Percentiles rank a stretch among this genome's conserved stretches.
These are phyloP conservation scores for Fusarium sp. DNA, from an alignment of 2,329 filamentous ascomycete genomes.

Conservation along the genomic window DNA sequence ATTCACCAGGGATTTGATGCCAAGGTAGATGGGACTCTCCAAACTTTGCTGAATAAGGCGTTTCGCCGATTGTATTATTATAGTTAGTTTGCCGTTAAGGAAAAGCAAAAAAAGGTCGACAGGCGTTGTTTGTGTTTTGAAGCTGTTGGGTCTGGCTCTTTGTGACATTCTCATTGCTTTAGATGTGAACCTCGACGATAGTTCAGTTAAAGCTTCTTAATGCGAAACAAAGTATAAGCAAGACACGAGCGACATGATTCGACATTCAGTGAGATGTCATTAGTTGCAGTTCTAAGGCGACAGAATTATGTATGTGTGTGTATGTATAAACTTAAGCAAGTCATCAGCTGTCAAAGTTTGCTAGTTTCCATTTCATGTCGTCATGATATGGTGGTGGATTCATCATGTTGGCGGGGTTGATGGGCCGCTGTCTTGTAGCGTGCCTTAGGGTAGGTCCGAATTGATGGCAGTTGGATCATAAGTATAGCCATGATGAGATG, in stretches of 20 bases:
- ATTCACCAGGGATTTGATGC: slow-evolving; percentile 31
- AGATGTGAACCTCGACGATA: not conserved
- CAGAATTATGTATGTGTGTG: too few species aligned
- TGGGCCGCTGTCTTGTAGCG: not conserved
- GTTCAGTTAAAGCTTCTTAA: slow-evolving; percentile 34
- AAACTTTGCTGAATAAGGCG: slow-evolving; percentile 25
- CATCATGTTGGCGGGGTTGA: slow-evolving; percentile 32
- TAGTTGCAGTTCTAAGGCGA: too few species aligned
- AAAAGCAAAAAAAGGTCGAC: slow-evolving; percentile 38
- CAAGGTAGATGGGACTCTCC: slow-evolving; percentile 40
- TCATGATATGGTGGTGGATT: slow-evolving; percentile 10
- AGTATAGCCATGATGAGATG: not conserved
- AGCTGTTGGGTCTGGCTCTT: too few species aligned
- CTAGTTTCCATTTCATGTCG: not conserved
- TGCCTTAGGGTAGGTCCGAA: slow-evolving; percentile 4
- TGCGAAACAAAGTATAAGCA: slow-evolving; percentile 4
- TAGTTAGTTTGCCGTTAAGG: slow-evolving; percentile 29
- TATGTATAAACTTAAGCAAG: not conserved
- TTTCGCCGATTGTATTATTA: slow-evolving; percentile 41
- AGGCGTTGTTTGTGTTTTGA: not conserved
- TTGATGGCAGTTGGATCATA: not conserved
- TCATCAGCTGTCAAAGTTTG: not conserved
- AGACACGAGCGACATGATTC: not conserved
- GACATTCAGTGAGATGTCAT: not conserved
- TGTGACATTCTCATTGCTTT: too few species aligned